Conservation (phyloP, 768 basidiomycete species). For the Rhodotorula sphaerocarpa region DNA sequence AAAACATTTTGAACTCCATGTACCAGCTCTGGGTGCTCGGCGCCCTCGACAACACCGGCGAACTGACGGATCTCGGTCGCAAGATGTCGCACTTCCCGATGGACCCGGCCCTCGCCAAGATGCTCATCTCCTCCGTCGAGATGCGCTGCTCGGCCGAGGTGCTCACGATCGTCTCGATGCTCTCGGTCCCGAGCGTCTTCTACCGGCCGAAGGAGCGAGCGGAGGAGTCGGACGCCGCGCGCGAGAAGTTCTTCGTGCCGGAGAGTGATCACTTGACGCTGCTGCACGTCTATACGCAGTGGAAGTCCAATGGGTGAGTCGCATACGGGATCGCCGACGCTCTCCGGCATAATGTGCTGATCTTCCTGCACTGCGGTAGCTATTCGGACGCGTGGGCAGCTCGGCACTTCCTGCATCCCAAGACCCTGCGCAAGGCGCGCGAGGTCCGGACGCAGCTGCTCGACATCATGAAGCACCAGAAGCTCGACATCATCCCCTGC, state of each 20-base stretch:
- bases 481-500: conserved; percentile 82
- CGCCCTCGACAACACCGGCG: conserved; percentile 93
- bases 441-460: conserved; percentile 93
- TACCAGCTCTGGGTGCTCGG: conserved; percentile 99
- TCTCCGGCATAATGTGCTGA: not conserved
- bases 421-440: conserved; percentile 83
- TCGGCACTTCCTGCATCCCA: conserved; percentile 93
- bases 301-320: conserved; percentile 86
- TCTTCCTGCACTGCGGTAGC: conserved; percentile 45
- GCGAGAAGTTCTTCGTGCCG: conserved; percentile 97
- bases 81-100: conserved; percentile 99
- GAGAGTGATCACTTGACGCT: conserved; percentile 96
- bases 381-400: conserved; percentile 91
- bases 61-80: conserved; percentile 78
- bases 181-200: conserved; percentile 94
- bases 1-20: conserved; percentile 97
- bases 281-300: conserved; percentile 93
- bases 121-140: conserved; percentile 91
- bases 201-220: conserved; percentile 94
- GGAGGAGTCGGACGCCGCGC: conserved; percentile 93
- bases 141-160: conserved; percentile 89
- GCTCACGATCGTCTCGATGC: conserved; percentile 97
- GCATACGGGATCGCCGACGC: not conserved
- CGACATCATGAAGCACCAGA: conserved; percentile 99
- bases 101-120: conserved; percentile 97